Conservation (phyloP, 768 basidiomycete species). For the Sporobolomyces pararoseus region DNA sequence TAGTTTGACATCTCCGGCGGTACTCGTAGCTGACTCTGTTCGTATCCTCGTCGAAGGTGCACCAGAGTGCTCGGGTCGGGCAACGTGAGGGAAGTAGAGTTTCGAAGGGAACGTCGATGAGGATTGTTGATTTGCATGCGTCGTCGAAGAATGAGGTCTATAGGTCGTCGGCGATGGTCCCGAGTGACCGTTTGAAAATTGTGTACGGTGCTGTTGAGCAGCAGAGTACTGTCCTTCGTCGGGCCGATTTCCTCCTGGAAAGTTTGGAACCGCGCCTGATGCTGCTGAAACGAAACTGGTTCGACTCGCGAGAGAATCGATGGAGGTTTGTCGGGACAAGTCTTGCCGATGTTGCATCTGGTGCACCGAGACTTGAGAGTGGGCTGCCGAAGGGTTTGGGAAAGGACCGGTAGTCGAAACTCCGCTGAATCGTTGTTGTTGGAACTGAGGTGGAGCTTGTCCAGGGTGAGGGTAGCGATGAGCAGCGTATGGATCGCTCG, state of each 20-base stretch:
- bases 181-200: background rate
- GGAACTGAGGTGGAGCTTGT: background rate
- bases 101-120: constrained; percentile 13
- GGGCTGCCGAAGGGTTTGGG: background rate
- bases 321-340: constrained; percentile 21
- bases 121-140: background rate
- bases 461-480: constrained; percentile 15
- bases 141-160: background rate
- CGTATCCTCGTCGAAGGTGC: background rate
- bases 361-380: constrained; percentile 7
- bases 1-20: constrained; percentile 3
- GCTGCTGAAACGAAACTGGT: constrained; percentile 12
- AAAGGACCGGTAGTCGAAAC: background rate
- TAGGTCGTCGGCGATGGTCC: constrained; percentile 8
- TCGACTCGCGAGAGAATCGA: constrained; percentile 29
- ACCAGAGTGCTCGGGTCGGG: background rate
- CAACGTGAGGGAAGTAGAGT: constrained; percentile 33
- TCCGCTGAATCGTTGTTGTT: background rate
- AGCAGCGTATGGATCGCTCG: constrained; percentile 4
- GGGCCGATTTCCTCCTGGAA: background rate
- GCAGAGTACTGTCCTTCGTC: too few relatives aligned
- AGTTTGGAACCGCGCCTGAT: background rate
- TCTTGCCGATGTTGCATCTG: background rate
- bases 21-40: background rate
- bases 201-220: too few relatives aligned